phyloP scores from a whole-genome alignment of 2,329 filamentous ascomycete species.

The Fusarium torreyae region DNA sequence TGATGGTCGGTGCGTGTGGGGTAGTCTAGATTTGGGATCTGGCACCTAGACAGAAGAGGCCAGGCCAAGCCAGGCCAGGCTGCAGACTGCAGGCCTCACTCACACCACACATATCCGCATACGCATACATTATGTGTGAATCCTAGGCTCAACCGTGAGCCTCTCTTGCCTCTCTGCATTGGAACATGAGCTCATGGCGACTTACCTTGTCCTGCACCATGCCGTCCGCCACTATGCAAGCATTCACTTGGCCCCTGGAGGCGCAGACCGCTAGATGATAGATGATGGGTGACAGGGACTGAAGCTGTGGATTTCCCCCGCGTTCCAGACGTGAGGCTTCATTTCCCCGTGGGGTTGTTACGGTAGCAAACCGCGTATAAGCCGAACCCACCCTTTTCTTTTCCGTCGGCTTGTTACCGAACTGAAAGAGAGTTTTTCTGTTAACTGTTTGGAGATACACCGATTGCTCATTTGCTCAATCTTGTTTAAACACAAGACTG shows the following conservation, averaged over 20 bases:
- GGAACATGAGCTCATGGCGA: constrained; percentile 40
- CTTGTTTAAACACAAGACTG: constrained; percentile 12
- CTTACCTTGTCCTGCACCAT: constrained; percentile 7
- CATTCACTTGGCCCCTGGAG: constrained; percentile 30
- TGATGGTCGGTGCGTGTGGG: constrained; percentile 46
- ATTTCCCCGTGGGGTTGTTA: constrained; percentile 41
- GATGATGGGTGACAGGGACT: not conserved
- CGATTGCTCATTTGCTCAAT: constrained; percentile 5
- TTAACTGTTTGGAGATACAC: constrained; percentile 19
- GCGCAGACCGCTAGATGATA: constrained; percentile 31
- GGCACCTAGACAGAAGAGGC: constrained; percentile 15
- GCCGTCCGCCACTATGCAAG: constrained; percentile 11
- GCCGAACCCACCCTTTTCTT: constrained; percentile 40
- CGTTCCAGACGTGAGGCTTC: constrained; percentile 34
- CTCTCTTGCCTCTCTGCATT: constrained; percentile 10
- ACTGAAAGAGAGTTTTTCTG: constrained; percentile 10
- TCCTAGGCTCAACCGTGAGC: constrained; percentile 38
- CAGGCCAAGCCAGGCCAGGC: constrained; percentile 12
- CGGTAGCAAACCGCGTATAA: constrained; percentile 26
- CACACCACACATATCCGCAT: too few relatives aligned
- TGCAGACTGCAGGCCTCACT: constrained; percentile 5
- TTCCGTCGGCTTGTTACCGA: constrained; percentile 31
- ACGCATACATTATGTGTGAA: not conserved
- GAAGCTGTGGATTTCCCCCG: constrained; percentile 31
- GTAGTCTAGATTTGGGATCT: constrained; percentile 46